Percentiles rank a stretch among this genome's conserved stretches.
Conservation (phyloP, 2,329 filamentous ascomycete species). For the Thielaviopsis punctulata region DNA sequence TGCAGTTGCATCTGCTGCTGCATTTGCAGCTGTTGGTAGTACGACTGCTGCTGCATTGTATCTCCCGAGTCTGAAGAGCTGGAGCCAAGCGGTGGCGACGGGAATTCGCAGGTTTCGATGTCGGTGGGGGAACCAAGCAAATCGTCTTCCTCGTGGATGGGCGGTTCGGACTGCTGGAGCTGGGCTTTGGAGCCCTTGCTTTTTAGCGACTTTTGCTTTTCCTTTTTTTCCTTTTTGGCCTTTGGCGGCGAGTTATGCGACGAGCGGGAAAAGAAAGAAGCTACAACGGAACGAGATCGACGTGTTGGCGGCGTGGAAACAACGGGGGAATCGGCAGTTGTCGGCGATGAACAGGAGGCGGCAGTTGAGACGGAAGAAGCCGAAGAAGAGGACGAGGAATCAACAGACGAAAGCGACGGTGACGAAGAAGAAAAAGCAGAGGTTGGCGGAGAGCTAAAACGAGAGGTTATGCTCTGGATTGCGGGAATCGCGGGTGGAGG, state of each 20-base stretch:
- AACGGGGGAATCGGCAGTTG: slow-evolving; percentile 1
- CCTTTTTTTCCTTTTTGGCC: slow-evolving; percentile 4
- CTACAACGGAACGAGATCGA: slow-evolving; percentile 5
- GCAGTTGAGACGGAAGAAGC: background rate
- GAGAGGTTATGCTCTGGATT: background rate
- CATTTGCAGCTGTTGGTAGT: background rate
- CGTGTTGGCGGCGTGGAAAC: background rate
- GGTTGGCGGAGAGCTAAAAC: background rate
- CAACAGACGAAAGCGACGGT: background rate
- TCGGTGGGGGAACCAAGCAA: background rate
- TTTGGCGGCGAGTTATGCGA: background rate
- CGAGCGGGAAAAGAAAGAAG: slow-evolving; percentile 8
- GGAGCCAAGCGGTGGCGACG: background rate
- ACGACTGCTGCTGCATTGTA: background rate
- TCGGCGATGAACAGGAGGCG: slow-evolving; percentile 1
- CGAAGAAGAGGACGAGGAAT: background rate
- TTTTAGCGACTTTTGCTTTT: background rate
- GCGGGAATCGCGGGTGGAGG: background rate
- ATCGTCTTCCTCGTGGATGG: background rate
- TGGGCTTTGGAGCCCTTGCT: background rate
- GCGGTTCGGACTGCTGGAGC: background rate
- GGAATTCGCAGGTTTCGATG: background rate
- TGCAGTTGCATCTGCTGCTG: slow-evolving; percentile 1
- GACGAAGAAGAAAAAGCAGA: slow-evolving; percentile 1
- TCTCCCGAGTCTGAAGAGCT: background rate